Percentiles rank a stretch among this genome's conserved stretches.
These are phyloP conservation scores for Septoria petroselini DNA, from an alignment of 2,329 filamentous ascomycete species.

Conservation along the genomic window DNA sequence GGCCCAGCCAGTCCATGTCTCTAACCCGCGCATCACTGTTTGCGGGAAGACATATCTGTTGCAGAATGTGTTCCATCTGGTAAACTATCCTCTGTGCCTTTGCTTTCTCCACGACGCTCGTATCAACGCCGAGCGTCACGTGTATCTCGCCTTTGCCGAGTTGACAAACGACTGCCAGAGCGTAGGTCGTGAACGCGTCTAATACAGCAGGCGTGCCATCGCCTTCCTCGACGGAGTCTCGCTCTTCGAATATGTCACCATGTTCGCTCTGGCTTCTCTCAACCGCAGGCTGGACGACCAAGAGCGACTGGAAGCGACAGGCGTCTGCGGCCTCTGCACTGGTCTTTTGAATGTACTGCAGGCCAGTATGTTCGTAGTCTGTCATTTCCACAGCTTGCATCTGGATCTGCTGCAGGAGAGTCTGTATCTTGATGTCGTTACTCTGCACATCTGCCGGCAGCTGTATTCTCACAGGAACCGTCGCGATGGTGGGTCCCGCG, in stretches of 20 bases:
- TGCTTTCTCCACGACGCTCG: slow-evolving; percentile 10
- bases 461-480: slow-evolving; percentile 13
- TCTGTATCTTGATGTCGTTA: neutral
- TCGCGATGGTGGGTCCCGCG: slow-evolving; percentile 23
- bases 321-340: slow-evolving; percentile 34
- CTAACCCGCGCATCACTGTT: neutral
- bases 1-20: slow-evolving; percentile 7
- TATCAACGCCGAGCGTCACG: neutral
- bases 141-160: no score
- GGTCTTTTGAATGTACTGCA: slow-evolving; percentile 4
- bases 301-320: slow-evolving; percentile 56
- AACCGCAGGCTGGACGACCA: slow-evolving; percentile 49
- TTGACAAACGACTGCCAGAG: no score
- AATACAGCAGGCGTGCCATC: neutral
- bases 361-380: slow-evolving; percentile 17
- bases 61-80: slow-evolving; percentile 15
- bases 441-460: neutral
- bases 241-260: neutral
- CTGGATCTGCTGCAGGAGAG: slow-evolving; percentile 11
- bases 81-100: slow-evolving; percentile 2
- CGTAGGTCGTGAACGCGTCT: slow-evolving; percentile 8
- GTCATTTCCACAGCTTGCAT: slow-evolving; percentile 17
- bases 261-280: no score
- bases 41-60: slow-evolving; percentile 8
- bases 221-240: no score